Evolutionary conservation across 2,329 filamentous ascomycete genomes (phyloP), one percentile per base, ranked within the genome.

Genomic region (Colletotrichum godetiae): DNA sequence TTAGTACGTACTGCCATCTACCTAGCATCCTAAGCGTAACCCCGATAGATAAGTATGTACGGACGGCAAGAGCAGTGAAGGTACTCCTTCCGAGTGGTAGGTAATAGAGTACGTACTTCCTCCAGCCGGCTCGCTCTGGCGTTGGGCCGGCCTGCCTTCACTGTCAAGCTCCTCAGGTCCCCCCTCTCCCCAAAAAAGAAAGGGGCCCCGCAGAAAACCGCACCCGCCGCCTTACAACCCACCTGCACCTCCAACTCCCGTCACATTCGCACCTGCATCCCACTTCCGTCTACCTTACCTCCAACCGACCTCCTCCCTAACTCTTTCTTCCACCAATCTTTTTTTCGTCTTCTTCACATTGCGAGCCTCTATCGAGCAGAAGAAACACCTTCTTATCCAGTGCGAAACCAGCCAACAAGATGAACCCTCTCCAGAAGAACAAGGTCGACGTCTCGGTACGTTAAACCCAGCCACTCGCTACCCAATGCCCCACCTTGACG

Each of bases 361-460:
- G 60, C 49, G 42, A 27, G 57, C 13, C n/a, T 27, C 7, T 49
- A 61, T 12, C 19, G 46, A 65, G 27, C 35, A 11, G 15, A 31
- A 27, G 29, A n/a, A 31, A 11, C 12, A 24, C 5, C 11, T 11
- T n/a, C 27, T 4, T 15, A 56, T 27, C 56, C 31, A 61, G 42
- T 33, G 57, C 53, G 37, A 60, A 15, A 15, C 29, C 31, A 27
- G 13, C 55, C 46, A 42, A 57, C 84, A 88, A 78, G 77, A 97
- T 98, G 95, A 98, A 98, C 84, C 96, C 96, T 79, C 95, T 95
- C 84, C 94, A 98, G 89, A 95, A 97, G 90, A 98, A 98, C 90
- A 98, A 99, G 89, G 90, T 98, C 80, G 97, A 99, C 86, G 90
- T 98, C 86, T 95, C 90, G 88, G 97, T 98, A 87, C 87, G 94